Evolutionary conservation across 257 asterid species (phyloP), one percentile per base, ranked within the genome.

Genomic region (Solanum habrochaites): DNA sequence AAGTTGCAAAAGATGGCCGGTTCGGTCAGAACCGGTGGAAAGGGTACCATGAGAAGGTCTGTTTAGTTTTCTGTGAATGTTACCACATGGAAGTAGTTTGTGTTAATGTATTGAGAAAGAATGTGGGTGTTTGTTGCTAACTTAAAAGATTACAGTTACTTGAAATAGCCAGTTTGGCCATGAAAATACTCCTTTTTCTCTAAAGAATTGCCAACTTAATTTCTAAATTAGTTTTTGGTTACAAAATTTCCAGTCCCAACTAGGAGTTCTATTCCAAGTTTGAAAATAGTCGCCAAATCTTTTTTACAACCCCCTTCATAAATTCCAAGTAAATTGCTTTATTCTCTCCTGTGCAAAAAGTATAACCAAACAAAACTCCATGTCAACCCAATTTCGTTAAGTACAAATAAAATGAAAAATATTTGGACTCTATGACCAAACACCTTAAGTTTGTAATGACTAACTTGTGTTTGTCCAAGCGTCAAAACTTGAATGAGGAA

Each of bases 1-100:
- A 93, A 94, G 91, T 91, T 94, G 77, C 92, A 56, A 92, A 94
- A 93, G 92, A 94, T 94, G 98, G 96, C 98, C 4, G 94, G 95
- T 87, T 92, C 96, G 2, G 96, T 93, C 67, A 94, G 98, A 73
- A 94, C 96, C 8, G 96, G 96, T 86, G 98, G 98, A 21, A 94
- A 94, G 91, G 98, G 98, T 83, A 94, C 93, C 82, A 70, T 94
- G 89, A 92, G 98, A 89, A 94, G 96, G 98, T 94, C 18, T 86
- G 91, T 83, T 18, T 80, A 25, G 40, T 70, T 56, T 42, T 35
- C 35, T 20, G 16, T 87, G n/a, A 84, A 9, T n/a, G 49, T 69
- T 42, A 20, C 70, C 31, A 49, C 70, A 81, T 49, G 70, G 18
- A 20, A 31, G 11, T 10, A n/a, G 43, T 75, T 64, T 11, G 78